Percentiles rank a stretch among this genome's conserved stretches.
Evolutionary conservation across 495 filamentous ascomycete genomes (phyloP).

Genomic region (Neurospora sp.): DNA sequence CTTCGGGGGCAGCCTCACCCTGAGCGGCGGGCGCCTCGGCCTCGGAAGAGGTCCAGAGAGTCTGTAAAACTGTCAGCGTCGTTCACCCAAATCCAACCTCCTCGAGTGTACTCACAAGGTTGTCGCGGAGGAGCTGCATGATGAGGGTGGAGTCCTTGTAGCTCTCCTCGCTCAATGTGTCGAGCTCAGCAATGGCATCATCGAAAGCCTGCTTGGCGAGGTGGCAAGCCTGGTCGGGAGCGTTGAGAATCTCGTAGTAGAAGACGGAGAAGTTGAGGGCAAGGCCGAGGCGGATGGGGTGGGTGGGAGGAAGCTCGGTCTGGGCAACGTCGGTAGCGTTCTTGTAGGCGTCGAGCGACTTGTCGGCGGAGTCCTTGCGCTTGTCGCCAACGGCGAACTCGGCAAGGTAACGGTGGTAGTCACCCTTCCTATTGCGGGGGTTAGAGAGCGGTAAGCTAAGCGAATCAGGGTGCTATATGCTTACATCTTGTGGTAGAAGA

Average conservation of each 20-base stretch:
- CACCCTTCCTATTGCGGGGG: slow-evolving; percentile 72
- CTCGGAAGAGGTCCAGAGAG: slow-evolving; percentile 99
- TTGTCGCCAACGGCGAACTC: slow-evolving; percentile 97
- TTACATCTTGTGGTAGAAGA: slow-evolving; percentile 99
- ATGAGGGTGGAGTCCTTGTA: slow-evolving; percentile 99
- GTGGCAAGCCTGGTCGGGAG: slow-evolving; percentile 96
- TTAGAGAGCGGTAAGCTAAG: slow-evolving; percentile 16
- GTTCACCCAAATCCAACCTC: not conserved
- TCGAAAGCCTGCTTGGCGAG: slow-evolving; percentile 99
- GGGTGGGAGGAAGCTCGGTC: slow-evolving; percentile 94
- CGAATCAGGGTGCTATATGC: slow-evolving; percentile 17
- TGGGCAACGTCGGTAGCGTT: slow-evolving; percentile 90
- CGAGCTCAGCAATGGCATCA: slow-evolving; percentile 96
- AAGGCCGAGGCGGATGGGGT: slow-evolving; percentile 97
- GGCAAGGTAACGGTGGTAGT: slow-evolving; percentile 99
- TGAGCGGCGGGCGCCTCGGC: slow-evolving; percentile 67
- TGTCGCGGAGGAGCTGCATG: slow-evolving; percentile 98
- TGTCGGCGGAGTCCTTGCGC: slow-evolving; percentile 93
- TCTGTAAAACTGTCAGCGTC: slow-evolving; percentile 42
- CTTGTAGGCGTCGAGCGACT: slow-evolving; percentile 97
- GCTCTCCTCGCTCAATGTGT: slow-evolving; percentile 98
- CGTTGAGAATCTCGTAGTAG: slow-evolving; percentile 99
- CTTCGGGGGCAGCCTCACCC: slow-evolving; percentile 47
- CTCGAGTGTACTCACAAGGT: slow-evolving; percentile 60
- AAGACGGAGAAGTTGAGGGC: slow-evolving; percentile 99